Conservation (phyloP, 352 stramenopile genomes). For the Globisporangium nunn region DNA sequence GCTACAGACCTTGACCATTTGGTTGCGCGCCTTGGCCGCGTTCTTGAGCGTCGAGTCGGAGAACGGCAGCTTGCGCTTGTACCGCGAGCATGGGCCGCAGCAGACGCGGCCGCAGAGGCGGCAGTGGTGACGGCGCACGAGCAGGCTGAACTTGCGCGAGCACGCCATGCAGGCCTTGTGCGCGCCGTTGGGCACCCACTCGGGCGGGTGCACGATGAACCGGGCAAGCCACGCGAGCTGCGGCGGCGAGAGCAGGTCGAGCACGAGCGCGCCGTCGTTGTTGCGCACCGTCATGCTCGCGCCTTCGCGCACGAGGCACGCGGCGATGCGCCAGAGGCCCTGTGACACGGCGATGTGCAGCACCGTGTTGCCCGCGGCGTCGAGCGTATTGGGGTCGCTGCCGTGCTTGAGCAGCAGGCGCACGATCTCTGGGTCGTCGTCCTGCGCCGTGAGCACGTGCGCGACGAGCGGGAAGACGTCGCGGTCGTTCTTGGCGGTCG, state of each 20-base stretch:
- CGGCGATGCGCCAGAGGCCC: slow-evolving; percentile 68
- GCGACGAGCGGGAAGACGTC: slow-evolving; percentile 75
- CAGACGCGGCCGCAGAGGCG: slow-evolving; percentile 78
- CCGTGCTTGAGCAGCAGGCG: slow-evolving; percentile 70
- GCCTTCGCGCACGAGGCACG: slow-evolving; percentile 49
- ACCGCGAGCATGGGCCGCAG: slow-evolving; percentile 71
- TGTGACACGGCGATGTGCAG: slow-evolving; percentile 75
- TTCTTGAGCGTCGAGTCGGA: slow-evolving; percentile 31
- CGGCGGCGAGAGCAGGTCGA: slow-evolving; percentile 61
- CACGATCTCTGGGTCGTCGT: slow-evolving; percentile 63
- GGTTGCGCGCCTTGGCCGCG: slow-evolving; percentile 29
- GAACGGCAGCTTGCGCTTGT: slow-evolving; percentile 65
- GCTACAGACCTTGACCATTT: slow-evolving; percentile 61
- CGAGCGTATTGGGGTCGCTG: slow-evolving; percentile 68
- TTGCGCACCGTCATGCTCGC: slow-evolving; percentile 74
- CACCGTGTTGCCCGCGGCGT: slow-evolving; percentile 64
- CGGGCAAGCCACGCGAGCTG: slow-evolving; percentile 75
- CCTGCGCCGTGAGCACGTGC: slow-evolving; percentile 62
- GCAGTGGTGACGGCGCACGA: slow-evolving; percentile 77
- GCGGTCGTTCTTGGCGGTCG: slow-evolving; percentile 61
- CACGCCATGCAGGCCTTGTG: slow-evolving; percentile 76
- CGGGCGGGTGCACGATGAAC: slow-evolving; percentile 62
- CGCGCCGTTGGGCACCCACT: slow-evolving; percentile 61
- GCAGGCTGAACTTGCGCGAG: slow-evolving; percentile 50
- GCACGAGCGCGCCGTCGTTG: slow-evolving; percentile 59